phyloP scores from a whole-genome alignment of 1,284 basidiomycete species.

The Leccinum subrobustum region DNA sequence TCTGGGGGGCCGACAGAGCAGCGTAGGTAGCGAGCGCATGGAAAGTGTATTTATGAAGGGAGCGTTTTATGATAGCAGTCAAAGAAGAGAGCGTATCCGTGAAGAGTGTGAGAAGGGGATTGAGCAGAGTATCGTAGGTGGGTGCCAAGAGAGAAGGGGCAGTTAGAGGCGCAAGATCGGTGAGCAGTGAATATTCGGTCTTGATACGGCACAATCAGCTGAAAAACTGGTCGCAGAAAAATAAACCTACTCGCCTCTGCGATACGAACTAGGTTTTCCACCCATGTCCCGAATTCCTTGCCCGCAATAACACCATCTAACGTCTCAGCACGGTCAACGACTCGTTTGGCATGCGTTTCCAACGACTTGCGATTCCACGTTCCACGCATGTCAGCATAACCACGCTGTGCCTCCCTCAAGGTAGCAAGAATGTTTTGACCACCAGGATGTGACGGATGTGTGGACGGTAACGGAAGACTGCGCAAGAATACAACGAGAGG shows the following conservation, averaged over 20 bases:
- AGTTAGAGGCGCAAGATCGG: slow-evolving; percentile 60
- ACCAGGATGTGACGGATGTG: slow-evolving; percentile 77
- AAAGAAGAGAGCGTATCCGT: slow-evolving; percentile 60
- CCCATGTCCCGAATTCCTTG: slow-evolving; percentile 67
- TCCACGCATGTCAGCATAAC: slow-evolving; percentile 82
- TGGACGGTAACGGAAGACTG: slow-evolving; percentile 67
- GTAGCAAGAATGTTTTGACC: slow-evolving; percentile 59
- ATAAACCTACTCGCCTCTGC: slow-evolving; percentile 50
- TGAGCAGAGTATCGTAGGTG: slow-evolving; percentile 59
- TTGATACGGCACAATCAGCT: slow-evolving; percentile 8
- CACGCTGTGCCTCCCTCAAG: slow-evolving; percentile 71
- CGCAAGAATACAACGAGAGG: slow-evolving; percentile 69
- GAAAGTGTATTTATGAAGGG: slow-evolving; percentile 81
- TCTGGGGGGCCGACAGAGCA: slow-evolving; percentile 51
- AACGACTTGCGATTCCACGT: slow-evolving; percentile 70
- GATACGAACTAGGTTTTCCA: slow-evolving; percentile 56
- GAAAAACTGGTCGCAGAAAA: not conserved
- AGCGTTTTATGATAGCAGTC: slow-evolving; percentile 71
- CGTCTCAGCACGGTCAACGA: slow-evolving; percentile 65
- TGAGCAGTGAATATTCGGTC: slow-evolving; percentile 59
- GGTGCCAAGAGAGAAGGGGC: slow-evolving; percentile 46
- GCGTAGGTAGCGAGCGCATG: slow-evolving; percentile 72
- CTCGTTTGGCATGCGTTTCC: slow-evolving; percentile 64
- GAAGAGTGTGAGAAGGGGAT: slow-evolving; percentile 63
- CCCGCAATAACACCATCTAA: slow-evolving; percentile 62